Conservation (phyloP, 2,329 filamentous ascomycete genomes). For the Paraphoma chrysanthemicola region DNA sequence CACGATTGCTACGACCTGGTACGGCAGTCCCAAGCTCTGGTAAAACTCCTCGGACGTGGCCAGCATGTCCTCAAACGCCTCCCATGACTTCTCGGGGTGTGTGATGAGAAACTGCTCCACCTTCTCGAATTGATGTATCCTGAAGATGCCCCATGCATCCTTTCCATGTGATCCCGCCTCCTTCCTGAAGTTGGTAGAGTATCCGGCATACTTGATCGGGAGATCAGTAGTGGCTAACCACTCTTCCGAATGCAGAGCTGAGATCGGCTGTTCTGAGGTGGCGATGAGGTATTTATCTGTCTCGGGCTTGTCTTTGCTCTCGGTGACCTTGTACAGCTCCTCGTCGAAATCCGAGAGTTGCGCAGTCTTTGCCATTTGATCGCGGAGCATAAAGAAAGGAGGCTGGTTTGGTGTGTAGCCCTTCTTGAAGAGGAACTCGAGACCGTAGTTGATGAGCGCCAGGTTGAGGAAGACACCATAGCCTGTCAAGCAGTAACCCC, state of each 20-base stretch:
- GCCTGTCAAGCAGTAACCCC: slow-evolving; percentile 89
- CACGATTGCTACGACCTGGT: slow-evolving; percentile 91
- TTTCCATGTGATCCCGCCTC: slow-evolving; percentile 91
- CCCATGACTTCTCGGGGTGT: slow-evolving; percentile 85
- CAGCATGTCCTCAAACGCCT: slow-evolving; percentile 94
- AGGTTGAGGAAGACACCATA: slow-evolving; percentile 93
- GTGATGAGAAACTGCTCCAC: slow-evolving; percentile 56
- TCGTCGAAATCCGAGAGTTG: slow-evolving; percentile 98
- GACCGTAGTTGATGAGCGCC: slow-evolving; percentile 91
- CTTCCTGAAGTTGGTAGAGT: slow-evolving; percentile 93
- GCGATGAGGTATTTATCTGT: slow-evolving; percentile 81
- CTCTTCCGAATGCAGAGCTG: slow-evolving; percentile 89
- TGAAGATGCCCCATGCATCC: slow-evolving; percentile 97
- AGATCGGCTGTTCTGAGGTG: slow-evolving; percentile 94
- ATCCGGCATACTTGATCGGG: slow-evolving; percentile 87
- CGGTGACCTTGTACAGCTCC: slow-evolving; percentile 92
- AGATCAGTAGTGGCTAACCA: slow-evolving; percentile 87
- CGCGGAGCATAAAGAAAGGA: slow-evolving; percentile 78
- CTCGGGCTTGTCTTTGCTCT: slow-evolving; percentile 78
- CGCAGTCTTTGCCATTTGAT: slow-evolving; percentile 97
- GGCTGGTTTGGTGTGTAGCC: slow-evolving; percentile 78
- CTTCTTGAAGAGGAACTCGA: slow-evolving; percentile 83
- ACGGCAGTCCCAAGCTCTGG: slow-evolving; percentile 85
- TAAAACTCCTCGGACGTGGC: slow-evolving; percentile 92
- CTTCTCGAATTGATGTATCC: slow-evolving; percentile 95